phyloP scores from a whole-genome alignment of 2,329 filamentous ascomycete species.

The Biscogniauxia sp. region DNA sequence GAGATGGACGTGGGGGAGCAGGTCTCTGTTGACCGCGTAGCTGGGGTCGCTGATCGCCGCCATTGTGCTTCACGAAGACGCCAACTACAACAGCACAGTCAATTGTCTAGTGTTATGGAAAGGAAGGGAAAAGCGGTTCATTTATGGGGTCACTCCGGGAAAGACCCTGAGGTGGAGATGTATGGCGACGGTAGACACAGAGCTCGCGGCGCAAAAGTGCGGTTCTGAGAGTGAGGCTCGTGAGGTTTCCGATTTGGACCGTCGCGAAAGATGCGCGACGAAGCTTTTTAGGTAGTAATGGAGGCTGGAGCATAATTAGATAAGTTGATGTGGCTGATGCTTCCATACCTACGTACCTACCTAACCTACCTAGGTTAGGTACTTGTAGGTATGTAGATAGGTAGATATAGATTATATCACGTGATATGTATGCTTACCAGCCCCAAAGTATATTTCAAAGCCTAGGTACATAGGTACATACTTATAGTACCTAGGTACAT shows the following conservation, averaged over 20 bases:
- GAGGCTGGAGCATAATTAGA: too few relatives aligned
- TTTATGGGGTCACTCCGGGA: not conserved
- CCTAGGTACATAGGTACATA: too few relatives aligned
- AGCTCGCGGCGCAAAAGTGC: conserved; percentile 1
- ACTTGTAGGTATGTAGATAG: too few relatives aligned
- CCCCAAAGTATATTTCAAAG: too few relatives aligned
- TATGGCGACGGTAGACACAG: not conserved
- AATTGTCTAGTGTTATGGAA: conserved; percentile 5
- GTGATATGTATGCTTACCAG: too few relatives aligned
- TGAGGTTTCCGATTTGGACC: conserved; percentile 1
- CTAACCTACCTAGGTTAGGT: too few relatives aligned
- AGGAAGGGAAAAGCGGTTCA: not conserved
- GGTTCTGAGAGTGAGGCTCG: not conserved
- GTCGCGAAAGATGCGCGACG: conserved; percentile 16
- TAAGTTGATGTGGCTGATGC: too few relatives aligned
- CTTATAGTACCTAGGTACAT: too few relatives aligned
- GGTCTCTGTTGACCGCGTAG: conserved; percentile 42
- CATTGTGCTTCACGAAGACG: conserved; percentile 18
- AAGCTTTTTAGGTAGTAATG: conserved; percentile 2
- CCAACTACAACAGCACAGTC: conserved; percentile 1
- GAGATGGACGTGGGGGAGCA: conserved; percentile 86
- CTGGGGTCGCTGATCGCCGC: conserved; percentile 44
- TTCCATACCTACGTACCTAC: too few relatives aligned
- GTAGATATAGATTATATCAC: too few relatives aligned
- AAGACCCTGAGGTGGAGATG: not conserved